Conservation (phyloP, 352 stramenopile species). For the Pythium rhizo-oryzae region DNA sequence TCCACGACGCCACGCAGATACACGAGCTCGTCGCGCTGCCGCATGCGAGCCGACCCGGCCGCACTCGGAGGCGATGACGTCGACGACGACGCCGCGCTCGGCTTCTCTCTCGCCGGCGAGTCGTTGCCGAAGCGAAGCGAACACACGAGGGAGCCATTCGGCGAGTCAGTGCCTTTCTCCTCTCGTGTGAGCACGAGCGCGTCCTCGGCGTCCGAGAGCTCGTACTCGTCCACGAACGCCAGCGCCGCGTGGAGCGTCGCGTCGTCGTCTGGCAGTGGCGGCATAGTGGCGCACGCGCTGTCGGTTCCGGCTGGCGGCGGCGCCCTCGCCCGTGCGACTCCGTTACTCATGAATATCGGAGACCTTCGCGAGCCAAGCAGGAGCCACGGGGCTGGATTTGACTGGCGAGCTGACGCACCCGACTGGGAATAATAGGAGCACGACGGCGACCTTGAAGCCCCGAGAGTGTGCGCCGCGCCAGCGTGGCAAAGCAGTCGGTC, state of each 20-base stretch:
- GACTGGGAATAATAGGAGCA: too few relatives aligned
- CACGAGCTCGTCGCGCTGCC: constrained; percentile 34
- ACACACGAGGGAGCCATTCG: background rate
- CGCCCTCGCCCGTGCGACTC: too few relatives aligned
- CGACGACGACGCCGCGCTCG: background rate
- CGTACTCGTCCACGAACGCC: constrained; percentile 23
- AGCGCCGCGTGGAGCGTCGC: constrained; percentile 24
- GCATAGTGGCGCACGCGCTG: background rate
- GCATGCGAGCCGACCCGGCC: constrained; percentile 12
- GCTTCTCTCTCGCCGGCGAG: background rate
- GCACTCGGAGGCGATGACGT: background rate
- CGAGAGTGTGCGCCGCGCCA: background rate
- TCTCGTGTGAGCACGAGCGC: background rate
- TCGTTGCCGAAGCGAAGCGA: background rate
- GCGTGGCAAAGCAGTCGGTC: background rate
- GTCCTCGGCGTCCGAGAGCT: constrained; percentile 13
- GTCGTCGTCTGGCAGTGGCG: constrained; percentile 4
- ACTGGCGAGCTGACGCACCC: too few relatives aligned
- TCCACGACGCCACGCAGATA: constrained; percentile 43
- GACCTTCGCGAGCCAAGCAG: too few relatives aligned
- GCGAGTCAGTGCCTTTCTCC: background rate
- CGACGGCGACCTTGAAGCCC: background rate
- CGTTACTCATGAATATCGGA: too few relatives aligned
- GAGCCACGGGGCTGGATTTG: too few relatives aligned
- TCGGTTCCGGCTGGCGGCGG: too few relatives aligned